These are phyloP conservation scores for Phoenix dactylifera DNA, from an alignment of 176 grass and related monocot species.

Conservation along the genomic window DNA sequence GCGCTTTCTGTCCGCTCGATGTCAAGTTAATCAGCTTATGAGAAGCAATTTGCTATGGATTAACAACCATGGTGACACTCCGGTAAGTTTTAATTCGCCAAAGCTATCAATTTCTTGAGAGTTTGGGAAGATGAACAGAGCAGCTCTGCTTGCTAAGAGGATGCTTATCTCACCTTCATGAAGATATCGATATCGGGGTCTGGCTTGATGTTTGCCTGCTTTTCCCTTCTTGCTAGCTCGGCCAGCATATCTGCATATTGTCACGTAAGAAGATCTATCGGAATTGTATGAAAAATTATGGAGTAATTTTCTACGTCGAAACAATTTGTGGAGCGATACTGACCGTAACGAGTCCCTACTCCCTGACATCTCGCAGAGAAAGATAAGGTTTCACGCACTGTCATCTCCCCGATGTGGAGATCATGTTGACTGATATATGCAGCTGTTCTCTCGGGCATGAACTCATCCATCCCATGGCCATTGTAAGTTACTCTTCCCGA, in stretches of 20 bases:
- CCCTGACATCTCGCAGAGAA: slow-evolving; percentile 82
- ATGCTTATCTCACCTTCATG: slow-evolving; percentile 47
- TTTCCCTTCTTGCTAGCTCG: slow-evolving; percentile 70
- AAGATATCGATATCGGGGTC: slow-evolving; percentile 72
- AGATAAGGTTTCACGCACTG: slow-evolving; percentile 54
- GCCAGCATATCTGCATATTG: slow-evolving; percentile 40
- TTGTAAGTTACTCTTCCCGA: slow-evolving; percentile 51
- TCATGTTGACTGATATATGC: slow-evolving; percentile 78
- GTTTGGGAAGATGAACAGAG: too few species aligned
- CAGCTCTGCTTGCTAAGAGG: too few species aligned
- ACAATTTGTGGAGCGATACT: not conserved
- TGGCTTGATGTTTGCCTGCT: slow-evolving; percentile 63
- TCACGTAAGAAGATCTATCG: not conserved
- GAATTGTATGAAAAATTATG: too few species aligned
- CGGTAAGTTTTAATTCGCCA: too few species aligned
- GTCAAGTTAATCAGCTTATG: too few species aligned
- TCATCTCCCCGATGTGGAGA: slow-evolving; percentile 63
- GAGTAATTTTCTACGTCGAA: too few species aligned
- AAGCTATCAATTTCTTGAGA: too few species aligned
- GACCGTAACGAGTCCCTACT: slow-evolving; percentile 48
- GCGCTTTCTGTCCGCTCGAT: too few species aligned
- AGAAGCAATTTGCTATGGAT: too few species aligned
- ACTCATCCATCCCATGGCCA: slow-evolving; percentile 53
- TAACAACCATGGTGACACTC: too few species aligned
- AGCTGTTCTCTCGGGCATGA: slow-evolving; percentile 51